Percentiles rank a stretch among this genome's conserved stretches.
Evolutionary conservation across 805 yeast genomes (phyloP).

Genomic region (Wickerhamiella qilinensis): DNA sequence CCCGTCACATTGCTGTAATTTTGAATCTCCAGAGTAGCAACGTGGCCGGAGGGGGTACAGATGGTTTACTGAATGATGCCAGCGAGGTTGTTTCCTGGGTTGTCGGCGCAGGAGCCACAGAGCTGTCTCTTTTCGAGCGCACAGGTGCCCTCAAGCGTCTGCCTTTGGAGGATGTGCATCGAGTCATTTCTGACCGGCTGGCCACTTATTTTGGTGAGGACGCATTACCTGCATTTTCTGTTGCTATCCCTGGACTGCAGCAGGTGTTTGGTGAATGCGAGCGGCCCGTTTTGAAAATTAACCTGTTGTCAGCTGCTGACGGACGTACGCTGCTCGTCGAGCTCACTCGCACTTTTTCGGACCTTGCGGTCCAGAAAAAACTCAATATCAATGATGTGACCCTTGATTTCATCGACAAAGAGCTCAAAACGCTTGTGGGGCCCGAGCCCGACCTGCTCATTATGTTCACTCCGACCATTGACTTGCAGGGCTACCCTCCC

Average conservation of each 20-base stretch:
- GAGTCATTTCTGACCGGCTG: conserved; percentile 42
- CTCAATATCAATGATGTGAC: conserved; percentile 51
- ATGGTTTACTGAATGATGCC: conserved; percentile 60
- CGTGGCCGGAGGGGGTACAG: conserved; percentile 79
- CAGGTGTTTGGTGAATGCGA: conserved; percentile 15
- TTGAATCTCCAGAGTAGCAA: conserved; percentile 56
- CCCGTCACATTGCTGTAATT: conserved; percentile 61
- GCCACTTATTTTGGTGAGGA: conserved; percentile 59
- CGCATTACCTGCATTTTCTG: conserved; percentile 42
- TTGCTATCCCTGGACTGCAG: conserved; percentile 40
- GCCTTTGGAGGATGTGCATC: conserved; percentile 27
- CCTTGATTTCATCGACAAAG: conserved; percentile 48
- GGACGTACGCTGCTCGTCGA: conserved; percentile 86
- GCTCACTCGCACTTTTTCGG: conserved; percentile 72
- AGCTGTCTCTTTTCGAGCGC: conserved; percentile 61
- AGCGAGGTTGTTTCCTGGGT: conserved; percentile 79
- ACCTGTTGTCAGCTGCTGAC: conserved; percentile 56
- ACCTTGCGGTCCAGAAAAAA: conserved; percentile 45
- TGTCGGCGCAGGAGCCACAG: conserved; percentile 68
- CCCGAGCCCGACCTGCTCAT: conserved; percentile 84
- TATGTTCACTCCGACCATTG: conserved; percentile 71
- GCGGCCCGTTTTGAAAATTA: conserved; percentile 32
- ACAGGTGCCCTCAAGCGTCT: conserved; percentile 28
- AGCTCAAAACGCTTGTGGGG: conserved; percentile 49
- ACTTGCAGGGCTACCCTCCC: conserved; percentile 91